Percentiles rank a stretch among this genome's conserved stretches.
phyloP scores from a whole-genome alignment of 2,329 filamentous ascomycete species.

The Coniella lustricola region DNA sequence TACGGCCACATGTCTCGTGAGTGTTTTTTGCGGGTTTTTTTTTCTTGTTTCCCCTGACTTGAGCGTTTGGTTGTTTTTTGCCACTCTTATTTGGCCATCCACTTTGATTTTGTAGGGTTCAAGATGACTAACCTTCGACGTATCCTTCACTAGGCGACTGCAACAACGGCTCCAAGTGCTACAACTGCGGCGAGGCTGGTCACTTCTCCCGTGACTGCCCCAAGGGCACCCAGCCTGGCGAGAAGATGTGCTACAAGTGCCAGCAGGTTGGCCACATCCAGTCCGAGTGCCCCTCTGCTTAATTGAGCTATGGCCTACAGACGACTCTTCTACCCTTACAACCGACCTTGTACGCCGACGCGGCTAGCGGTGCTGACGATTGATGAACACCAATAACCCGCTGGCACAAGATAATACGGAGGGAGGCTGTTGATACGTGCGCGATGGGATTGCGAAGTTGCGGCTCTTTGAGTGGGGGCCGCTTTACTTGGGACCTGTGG shows the following conservation, averaged over 20 bases:
- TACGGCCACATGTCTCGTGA: conserved; percentile 90
- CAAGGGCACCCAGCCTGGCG: conserved; percentile 75
- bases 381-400: conserved; percentile 11
- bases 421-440: conserved; percentile 15
- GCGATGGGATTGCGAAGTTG: conserved; percentile 17
- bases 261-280: conserved; percentile 81
- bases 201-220: conserved; percentile 95
- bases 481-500: conserved; percentile 16
- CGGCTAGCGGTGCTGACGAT: conserved; percentile 6
- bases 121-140: conserved; percentile 8
- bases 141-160: conserved; percentile 59
- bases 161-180: conserved; percentile 99
- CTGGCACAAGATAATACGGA: conserved; percentile 10
- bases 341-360: conserved; percentile 15
- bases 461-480: conserved; percentile 16
- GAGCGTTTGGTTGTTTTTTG: not conserved
- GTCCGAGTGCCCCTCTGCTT: conserved; percentile 83
- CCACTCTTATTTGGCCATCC: not conserved
- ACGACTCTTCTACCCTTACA: conserved; percentile 15
- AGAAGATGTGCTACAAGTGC: conserved; percentile 99
- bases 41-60: too few species aligned
- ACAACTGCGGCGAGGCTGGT: conserved; percentile 93
- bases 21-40: too few species aligned
- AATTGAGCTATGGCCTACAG: conserved; percentile 24
- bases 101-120: too few species aligned